Percentiles rank a stretch among this genome's conserved stretches.
phyloP scores from a whole-genome alignment of 2,329 filamentous ascomycete species.

The Pseudocercospora ulei region DNA sequence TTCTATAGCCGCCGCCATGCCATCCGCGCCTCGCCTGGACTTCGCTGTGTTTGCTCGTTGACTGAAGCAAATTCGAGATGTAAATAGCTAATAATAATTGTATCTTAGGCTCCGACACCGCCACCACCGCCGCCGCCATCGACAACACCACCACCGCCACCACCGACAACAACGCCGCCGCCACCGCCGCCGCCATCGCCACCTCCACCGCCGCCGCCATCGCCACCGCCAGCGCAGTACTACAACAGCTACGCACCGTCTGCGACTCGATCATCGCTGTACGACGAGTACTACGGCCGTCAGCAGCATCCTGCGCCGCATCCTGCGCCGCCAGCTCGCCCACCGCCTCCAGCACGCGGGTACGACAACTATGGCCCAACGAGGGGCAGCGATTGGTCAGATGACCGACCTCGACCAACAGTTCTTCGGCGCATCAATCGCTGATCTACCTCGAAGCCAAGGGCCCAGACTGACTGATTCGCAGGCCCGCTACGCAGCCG shows the following conservation, averaged over 20 bases:
- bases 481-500: conserved; percentile 2
- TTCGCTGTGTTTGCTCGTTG: neutral
- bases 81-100: conserved; percentile 8
- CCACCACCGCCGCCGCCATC: conserved; percentile 3
- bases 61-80: conserved; percentile 3
- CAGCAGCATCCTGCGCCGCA: neutral
- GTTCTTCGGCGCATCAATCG: conserved; percentile 11
- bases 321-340: neutral
- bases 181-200: conserved; percentile 5
- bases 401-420: conserved; percentile 5
- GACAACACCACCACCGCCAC: conserved; percentile 1
- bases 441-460: conserved; percentile 3
- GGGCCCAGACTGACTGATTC: conserved; percentile 11
- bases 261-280: neutral
- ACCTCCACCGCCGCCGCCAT: neutral
- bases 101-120: conserved; percentile 4
- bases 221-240: conserved; percentile 7
- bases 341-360: conserved; percentile 9
- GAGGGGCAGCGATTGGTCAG: conserved; percentile 13
- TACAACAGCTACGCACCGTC: conserved; percentile 7
- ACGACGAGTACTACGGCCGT: neutral
- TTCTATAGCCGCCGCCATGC: conserved; percentile 1
- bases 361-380: conserved; percentile 11
- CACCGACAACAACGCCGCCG: too few relatives aligned
- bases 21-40: neutral